Base-by-base conservation (phyloP, 1,284 basidiomycete species). In the Apiotrichum akiyoshidainum region DNA sequence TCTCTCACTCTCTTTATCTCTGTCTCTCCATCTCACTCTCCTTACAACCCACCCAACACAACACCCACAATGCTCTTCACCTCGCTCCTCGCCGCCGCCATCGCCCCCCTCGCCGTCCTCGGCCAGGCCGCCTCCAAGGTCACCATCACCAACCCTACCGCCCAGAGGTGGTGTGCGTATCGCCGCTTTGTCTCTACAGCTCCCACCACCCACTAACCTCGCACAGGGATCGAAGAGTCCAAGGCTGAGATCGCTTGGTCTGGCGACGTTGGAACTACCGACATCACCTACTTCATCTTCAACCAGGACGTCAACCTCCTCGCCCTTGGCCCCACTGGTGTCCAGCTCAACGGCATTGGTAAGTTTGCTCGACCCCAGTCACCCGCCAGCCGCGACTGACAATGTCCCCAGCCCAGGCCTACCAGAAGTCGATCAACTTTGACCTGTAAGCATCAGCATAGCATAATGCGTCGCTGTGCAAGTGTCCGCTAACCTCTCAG, bases 181-280 rank as follows among this genome's bases (percentile, higher is more conserved):
- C n/a, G 8, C 39, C 12, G n/a, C 22, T 31, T 12, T 13, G n/a
- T 11, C 12, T 45, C 13, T 41, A 16, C 16, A 9, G 19, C 22
- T 31, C 40, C 37, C 14, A 10, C 2, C 14, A 4, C 21, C 1
- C 14, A 33, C 57, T 58, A n/a, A 52, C 49, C 26, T 14, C 8
- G 12, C 12, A 13, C 56, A 73, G 72, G 73, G 74, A 57, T 77
- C 46, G 65, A 65, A 21, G 54, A 74, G 48, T 64, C 60, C 33
- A 40, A 64, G 50, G 74, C 74, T 57, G 74, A 70, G 7, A 59
- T 76, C 45, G 64, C 61, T 17, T 78, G 74, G 74, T 57, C 60
- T 12, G 66, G 63, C 35, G 45, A 57, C 19, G 16, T 49, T 39
- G 62, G 66, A 4, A 37, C 37, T 10, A 37, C 37, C 31, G 54